Evolutionary conservation across 768 basidiomycete genomes (phyloP), one percentile per base, ranked within the genome.

Genomic region (Auricularia auricula-judae): DNA sequence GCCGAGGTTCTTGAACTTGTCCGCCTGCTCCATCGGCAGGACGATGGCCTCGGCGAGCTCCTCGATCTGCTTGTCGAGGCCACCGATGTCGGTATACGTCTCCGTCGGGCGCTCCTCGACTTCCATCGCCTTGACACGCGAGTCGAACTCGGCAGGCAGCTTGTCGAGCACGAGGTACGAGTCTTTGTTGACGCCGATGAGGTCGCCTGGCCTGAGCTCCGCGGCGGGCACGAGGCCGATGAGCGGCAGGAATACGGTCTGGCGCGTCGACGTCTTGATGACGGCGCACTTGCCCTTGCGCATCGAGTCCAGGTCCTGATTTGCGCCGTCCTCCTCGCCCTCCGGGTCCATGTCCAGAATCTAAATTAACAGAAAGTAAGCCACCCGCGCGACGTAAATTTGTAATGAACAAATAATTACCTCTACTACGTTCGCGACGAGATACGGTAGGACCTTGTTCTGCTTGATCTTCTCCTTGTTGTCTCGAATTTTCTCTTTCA

Each of bases 161-260:
- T 87, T 95, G 75, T 98, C 97, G 43, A 99, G 83, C 39, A 98
- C 85, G 68, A 99, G 87, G 73, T 98, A 98, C 10, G 96, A 98
- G 74, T 99, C 97, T 75, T 99, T 99, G 81, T 99, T 98, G 61
- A 98, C 96, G 67, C 97, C 97, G 69, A 99, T 95, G 60, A 99
- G 86, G 76, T 98, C 97, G 54, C 89, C 82, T 3, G 96, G 96
- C 70, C 82, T 87, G 66, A 99, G 86, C 69, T 92, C 78, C 66
- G 95, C 92, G 56, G 94, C 85, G 23, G 96, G 91, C 33, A 98
- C 97, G 64, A 99, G 91, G 65, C 97, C 97, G 68, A 98, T 95
- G 72, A 99, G 85, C 14, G 97, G 97, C 14, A 99, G 85, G 81
- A 99, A 99, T 53, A 99, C 93, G 58, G 97, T 98, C 78, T 97